These are phyloP conservation scores for Tolypocladium endophyticum DNA, from an alignment of 2,329 filamentous ascomycete species.

Conservation along the genomic window DNA sequence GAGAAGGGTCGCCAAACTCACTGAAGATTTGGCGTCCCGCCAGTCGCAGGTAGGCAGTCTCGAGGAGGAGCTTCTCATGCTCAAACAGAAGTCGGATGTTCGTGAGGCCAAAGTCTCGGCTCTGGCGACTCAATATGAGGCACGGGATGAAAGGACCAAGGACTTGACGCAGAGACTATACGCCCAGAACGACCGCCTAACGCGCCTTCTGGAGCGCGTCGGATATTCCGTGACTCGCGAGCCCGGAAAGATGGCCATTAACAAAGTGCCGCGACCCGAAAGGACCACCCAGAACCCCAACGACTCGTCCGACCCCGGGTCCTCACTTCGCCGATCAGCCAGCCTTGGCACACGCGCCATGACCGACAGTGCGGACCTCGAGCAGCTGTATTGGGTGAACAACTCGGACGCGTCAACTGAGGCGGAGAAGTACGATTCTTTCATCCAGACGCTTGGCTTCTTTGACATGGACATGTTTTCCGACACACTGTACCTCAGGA, in stretches of 20 bases:
- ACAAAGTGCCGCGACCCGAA: constrained; percentile 55
- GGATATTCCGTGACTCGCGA: constrained; percentile 74
- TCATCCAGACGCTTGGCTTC: constrained; percentile 59
- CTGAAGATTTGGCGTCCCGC: constrained; percentile 61
- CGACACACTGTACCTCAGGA: constrained; percentile 76
- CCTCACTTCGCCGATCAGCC: constrained; percentile 42
- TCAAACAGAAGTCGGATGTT: constrained; percentile 53
- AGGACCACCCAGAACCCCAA: constrained; percentile 43
- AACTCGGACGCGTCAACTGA: constrained; percentile 56
- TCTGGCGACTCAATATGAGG: constrained; percentile 50
- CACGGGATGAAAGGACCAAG: constrained; percentile 62
- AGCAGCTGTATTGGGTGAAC: constrained; percentile 75
- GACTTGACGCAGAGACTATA: constrained; percentile 79
- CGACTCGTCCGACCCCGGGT: constrained; percentile 46
- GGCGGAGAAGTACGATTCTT: constrained; percentile 62
- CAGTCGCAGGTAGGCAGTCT: constrained; percentile 66
- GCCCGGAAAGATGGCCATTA: constrained; percentile 62
- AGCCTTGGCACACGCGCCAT: constrained; percentile 42
- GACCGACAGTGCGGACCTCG: constrained; percentile 55
- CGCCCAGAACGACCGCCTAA: constrained; percentile 74
- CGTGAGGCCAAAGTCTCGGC: constrained; percentile 40
- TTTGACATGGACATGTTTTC: constrained; percentile 80
- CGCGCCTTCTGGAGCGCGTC: constrained; percentile 72
- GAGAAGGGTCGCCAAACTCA: constrained; percentile 53
- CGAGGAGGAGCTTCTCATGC: constrained; percentile 62